Base-by-base conservation (phyloP, 2,329 filamentous ascomycete genomes). In the Colletotrichum aenigma region DNA sequence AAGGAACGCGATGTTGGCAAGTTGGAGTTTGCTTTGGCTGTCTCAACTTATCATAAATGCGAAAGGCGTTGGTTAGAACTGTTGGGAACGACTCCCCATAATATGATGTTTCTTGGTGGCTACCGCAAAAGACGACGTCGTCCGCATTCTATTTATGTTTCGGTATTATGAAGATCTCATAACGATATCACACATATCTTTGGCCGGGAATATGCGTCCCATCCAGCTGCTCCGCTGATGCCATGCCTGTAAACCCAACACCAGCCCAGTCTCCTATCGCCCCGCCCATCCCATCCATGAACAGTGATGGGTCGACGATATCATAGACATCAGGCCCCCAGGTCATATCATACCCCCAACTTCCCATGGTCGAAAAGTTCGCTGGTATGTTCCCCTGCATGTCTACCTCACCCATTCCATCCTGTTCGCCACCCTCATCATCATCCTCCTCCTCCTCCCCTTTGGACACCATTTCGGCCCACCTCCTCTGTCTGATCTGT, bases 401-500 rank as follows among this genome's bases (percentile, higher is more conserved):
- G 16, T 64, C 69, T 16, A 67, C 10, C 5, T 58, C 69, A 0
- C 18, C 69, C 10, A 67, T 16, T 15, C 55, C 69, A 21, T 32
- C 55, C 8, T 28, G 24, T 12, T 16, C 55, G 18, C 67, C 55
- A 5, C 7, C 5, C 7, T 15, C 32, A 2, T 52, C 34, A 12
- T 34, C 72, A 4, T 26, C 48, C 10, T 30, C 61, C 9, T 38
- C 52, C 4, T 72, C 52, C 2, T 16, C 32, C 1, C 28, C 60
- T 16, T 38, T 48, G 0, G 86, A 83, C 0, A 89, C 84, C 1
- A 88, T 82, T 65, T 89, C 88, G 0, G 87, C 84, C 86, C 87
- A 90, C 18, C 85, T 83, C 66, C 88, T 87, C 0, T 90, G 77
- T 75, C 89, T 89, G 4, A 85, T 81, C 8, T 85, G 85, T 1